These are phyloP conservation scores for Phlyctochytrium bullatum DNA, from an alignment of 192 early-diverging fungal genomes.

Conservation along the genomic window DNA sequence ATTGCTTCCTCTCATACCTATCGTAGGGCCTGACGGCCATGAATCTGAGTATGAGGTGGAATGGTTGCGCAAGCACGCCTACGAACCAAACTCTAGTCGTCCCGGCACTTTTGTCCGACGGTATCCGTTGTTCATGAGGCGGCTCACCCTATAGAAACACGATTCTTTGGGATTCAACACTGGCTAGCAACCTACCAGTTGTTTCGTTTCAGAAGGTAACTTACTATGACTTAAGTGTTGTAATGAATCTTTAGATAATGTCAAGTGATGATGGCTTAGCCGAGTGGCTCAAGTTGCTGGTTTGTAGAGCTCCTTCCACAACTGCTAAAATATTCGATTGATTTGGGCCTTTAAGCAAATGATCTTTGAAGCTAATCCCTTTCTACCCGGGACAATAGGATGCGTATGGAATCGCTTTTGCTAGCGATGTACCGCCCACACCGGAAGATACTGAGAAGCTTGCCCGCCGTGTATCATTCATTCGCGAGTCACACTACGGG, in stretches of 20 bases:
- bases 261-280: slow-evolving; percentile 61
- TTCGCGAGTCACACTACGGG: slow-evolving; percentile 78
- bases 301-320: not conserved
- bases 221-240: not conserved
- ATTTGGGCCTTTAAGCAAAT: too few species aligned
- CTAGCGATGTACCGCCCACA: slow-evolving; percentile 65
- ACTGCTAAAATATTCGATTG: not conserved
- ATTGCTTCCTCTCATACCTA: slow-evolving; percentile 3
- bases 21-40: slow-evolving; percentile 49
- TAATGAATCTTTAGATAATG: slow-evolving; percentile 47
- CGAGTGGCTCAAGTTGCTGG: slow-evolving; percentile 65
- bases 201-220: slow-evolving; percentile 60
- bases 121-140: too few species aligned
- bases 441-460: slow-evolving; percentile 62
- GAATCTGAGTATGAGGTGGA: slow-evolving; percentile 52
- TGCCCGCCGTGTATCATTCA: slow-evolving; percentile 64
- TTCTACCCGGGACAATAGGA: too few species aligned
- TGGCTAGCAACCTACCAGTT: slow-evolving; percentile 38
- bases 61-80: slow-evolving; percentile 68
- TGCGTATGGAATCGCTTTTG: slow-evolving; percentile 71
- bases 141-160: too few species aligned
- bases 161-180: slow-evolving; percentile 40
- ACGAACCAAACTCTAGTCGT: slow-evolving; percentile 52
- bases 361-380: too few species aligned
- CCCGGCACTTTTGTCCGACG: slow-evolving; percentile 5